A percentile compares a stretch with the other conserved stretches of the same genome.
phyloP scores from a whole-genome alignment of 2,329 filamentous ascomycete genomes.

The Colletotrichum lindemuthianum region DNA sequence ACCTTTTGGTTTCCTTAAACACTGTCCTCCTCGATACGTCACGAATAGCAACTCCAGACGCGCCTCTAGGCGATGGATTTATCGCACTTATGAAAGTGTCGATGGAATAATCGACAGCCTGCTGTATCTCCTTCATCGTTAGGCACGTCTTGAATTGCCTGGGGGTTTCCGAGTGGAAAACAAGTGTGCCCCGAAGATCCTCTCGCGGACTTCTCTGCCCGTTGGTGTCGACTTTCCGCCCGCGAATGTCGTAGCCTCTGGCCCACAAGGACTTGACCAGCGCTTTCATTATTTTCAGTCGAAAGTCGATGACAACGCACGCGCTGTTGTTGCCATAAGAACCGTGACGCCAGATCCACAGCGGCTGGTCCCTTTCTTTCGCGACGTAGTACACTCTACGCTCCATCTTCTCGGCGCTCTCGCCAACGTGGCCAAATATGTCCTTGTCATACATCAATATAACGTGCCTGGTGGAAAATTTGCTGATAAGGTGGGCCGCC shows the following conservation, averaged over 20 bases:
- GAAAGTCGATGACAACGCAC: conserved; percentile 9
- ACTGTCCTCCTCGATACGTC: background rate
- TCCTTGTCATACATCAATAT: background rate
- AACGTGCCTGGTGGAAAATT: conserved; percentile 11
- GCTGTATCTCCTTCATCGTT: conserved; percentile 14
- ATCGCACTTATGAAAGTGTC: background rate
- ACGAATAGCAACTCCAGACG: background rate
- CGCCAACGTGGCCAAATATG: background rate
- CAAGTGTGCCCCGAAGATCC: conserved; percentile 13
- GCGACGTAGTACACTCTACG: conserved; percentile 5
- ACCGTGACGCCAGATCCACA: conserved; percentile 15
- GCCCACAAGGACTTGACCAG: conserved; percentile 8
- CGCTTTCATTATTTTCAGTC: conserved; percentile 3
- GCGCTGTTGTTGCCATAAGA: background rate
- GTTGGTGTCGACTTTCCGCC: conserved; percentile 1
- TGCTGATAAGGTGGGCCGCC: background rate
- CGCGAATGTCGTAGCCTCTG: conserved; percentile 18
- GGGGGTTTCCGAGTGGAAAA: background rate
- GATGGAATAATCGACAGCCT: conserved; percentile 1
- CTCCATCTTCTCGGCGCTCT: conserved; percentile 9
- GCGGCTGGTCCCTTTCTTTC: conserved; percentile 15
- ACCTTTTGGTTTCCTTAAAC: background rate
- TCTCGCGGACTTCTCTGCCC: background rate
- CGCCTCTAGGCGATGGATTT: background rate
- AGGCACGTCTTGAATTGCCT: background rate